phyloP scores from a whole-genome alignment of 2,329 filamentous ascomycete species.

The Sarocladium kiliense region DNA sequence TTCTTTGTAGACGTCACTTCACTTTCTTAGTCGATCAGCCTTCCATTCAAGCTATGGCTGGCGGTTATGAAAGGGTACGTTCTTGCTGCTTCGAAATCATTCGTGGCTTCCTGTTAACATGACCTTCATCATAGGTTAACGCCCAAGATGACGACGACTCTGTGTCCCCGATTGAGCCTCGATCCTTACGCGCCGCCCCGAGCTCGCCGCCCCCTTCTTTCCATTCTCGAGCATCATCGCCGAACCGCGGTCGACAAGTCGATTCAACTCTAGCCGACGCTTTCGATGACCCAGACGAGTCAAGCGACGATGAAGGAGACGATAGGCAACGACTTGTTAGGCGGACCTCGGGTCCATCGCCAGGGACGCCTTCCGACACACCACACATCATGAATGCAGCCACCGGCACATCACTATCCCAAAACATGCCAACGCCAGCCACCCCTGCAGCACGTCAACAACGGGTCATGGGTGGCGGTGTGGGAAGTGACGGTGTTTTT shows the following conservation, averaged over 20 bases:
- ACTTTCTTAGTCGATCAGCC: too few species aligned
- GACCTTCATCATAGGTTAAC: constrained; percentile 42
- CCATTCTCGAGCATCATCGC: constrained; percentile 70
- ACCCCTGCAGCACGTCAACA: constrained; percentile 17
- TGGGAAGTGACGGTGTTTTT: constrained; percentile 91
- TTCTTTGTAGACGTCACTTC: too few species aligned
- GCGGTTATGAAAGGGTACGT: constrained; percentile 42
- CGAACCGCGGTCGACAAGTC: constrained; percentile 41
- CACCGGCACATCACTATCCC: background rate
- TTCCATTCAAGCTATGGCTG: constrained; percentile 40
- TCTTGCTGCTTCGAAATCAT: background rate
- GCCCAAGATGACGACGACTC: constrained; percentile 52
- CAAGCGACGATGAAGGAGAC: constrained; percentile 65
- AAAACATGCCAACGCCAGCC: background rate
- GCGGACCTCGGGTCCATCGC: constrained; percentile 38
- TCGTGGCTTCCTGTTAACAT: background rate
- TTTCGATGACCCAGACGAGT: constrained; percentile 78
- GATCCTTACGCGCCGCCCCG: constrained; percentile 31
- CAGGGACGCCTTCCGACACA: constrained; percentile 7
- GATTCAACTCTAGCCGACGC: constrained; percentile 86
- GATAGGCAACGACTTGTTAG: constrained; percentile 85
- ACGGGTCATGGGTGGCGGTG: constrained; percentile 62
- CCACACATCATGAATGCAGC: constrained; percentile 22
- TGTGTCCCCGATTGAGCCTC: constrained; percentile 12
- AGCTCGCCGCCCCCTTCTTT: constrained; percentile 77